Evolutionary conservation across 2,329 filamentous ascomycete species (phyloP).

Genomic region (Penicillium sp.): DNA sequence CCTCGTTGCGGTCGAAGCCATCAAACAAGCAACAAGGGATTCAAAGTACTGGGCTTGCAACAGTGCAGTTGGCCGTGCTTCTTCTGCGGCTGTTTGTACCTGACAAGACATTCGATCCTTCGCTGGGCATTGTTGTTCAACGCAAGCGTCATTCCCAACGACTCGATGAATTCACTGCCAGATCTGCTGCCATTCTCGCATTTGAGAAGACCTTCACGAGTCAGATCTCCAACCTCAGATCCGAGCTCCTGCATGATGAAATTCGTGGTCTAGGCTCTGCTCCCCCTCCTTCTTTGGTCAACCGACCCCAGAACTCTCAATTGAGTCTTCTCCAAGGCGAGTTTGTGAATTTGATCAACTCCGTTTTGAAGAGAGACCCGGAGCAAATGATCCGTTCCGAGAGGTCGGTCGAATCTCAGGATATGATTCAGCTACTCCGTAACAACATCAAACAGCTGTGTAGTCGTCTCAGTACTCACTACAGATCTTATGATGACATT

Average conservation of each 20-base stretch:
- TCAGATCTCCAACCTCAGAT: conserved; percentile 66
- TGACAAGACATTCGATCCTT: conserved; percentile 82
- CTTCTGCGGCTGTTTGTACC: conserved; percentile 81
- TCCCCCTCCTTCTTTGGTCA: conserved; percentile 67
- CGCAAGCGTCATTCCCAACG: conserved; percentile 60
- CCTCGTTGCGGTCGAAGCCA: conserved; percentile 21
- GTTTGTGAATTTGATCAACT: conserved; percentile 73
- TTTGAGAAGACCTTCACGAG: conserved; percentile 72
- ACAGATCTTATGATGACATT: conserved; percentile 82
- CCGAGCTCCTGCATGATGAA: conserved; percentile 63
- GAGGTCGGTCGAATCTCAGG: conserved; percentile 18
- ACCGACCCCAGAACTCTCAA: conserved; percentile 68
- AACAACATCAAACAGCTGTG: conserved; percentile 69
- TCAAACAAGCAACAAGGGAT: conserved; percentile 21
- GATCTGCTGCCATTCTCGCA: conserved; percentile 60
- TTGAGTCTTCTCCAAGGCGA: conserved; percentile 76
- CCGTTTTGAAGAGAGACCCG: conserved; percentile 52
- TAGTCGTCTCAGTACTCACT: conserved; percentile 67
- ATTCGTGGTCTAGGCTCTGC: conserved; percentile 65
- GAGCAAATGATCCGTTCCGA: conserved; percentile 32
- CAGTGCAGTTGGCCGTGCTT: conserved; percentile 74
- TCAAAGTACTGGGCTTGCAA: conserved; percentile 60
- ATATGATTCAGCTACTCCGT: conserved; percentile 47
- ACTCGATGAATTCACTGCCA: conserved; percentile 55
- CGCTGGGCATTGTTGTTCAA: conserved; percentile 63